Percentiles rank a stretch among this genome's conserved stretches.
Evolutionary conservation across 257 asterid species (phyloP).

Genomic region (Plectranthus barbatus): DNA sequence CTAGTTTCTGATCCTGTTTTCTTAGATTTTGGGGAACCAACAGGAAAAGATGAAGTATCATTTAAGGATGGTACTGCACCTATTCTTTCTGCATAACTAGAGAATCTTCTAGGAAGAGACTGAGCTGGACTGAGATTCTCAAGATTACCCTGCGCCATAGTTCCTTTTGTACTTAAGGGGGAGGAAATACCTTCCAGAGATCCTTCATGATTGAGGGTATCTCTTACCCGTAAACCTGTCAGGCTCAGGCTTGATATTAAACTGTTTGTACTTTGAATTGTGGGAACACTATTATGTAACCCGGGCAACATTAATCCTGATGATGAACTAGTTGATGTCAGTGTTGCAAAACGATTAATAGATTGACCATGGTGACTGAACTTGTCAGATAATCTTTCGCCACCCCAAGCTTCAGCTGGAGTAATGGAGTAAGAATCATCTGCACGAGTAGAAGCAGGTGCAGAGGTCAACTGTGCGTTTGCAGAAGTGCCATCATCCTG

Average conservation of each 20-base stretch:
- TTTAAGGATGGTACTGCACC: conserved; percentile 56
- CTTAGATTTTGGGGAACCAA: conserved; percentile 77
- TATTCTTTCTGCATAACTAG: conserved; percentile 95
- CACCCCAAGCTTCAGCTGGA: conserved; percentile 98
- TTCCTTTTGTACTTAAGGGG: conserved; percentile 39
- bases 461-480: conserved; percentile 47
- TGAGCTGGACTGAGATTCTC: conserved; percentile 54
- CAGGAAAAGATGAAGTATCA: conserved; percentile 46
- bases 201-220: conserved; percentile 26
- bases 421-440: conserved; percentile 65
- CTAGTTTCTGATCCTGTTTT: conserved; percentile 85
- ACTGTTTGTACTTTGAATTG: conserved; percentile 47
- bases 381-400: conserved; percentile 72
- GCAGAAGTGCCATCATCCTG: conserved; percentile 62
- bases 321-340: conserved; percentile 46
- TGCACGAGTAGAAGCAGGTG: conserved; percentile 40
- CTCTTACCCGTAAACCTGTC: conserved; percentile 39
- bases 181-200: too few relatives aligned
- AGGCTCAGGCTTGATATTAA: conserved; percentile 43
- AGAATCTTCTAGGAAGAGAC: conserved; percentile 57
- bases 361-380: conserved; percentile 55
- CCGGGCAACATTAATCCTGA: conserved; percentile 59
- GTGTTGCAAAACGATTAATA: conserved; percentile 47
- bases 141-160: conserved; percentile 35
- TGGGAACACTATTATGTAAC: conserved; percentile 41